Conservation (phyloP, 2,329 filamentous ascomycete species). For the Talaromyces sp. region DNA sequence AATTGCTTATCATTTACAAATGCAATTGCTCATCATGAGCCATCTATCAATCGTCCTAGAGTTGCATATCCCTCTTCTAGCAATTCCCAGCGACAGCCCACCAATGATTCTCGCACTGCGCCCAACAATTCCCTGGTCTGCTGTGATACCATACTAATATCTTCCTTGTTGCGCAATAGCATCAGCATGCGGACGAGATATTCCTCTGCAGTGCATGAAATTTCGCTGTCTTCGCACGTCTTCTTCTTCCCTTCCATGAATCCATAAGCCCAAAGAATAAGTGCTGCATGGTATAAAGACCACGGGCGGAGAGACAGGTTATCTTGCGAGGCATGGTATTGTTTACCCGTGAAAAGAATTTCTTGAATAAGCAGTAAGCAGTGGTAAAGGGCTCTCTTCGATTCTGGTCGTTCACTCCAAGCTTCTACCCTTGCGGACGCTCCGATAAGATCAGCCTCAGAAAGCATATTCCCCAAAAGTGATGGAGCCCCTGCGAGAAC, state of each 20-base stretch:
- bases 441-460: slow-evolving; percentile 19
- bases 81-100: slow-evolving; percentile 30
- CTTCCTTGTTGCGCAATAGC: slow-evolving; percentile 17
- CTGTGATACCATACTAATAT: slow-evolving; percentile 14
- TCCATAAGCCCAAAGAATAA: slow-evolving; percentile 31
- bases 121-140: slow-evolving; percentile 23
- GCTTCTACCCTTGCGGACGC: slow-evolving; percentile 22
- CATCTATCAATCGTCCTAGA: slow-evolving; percentile 15
- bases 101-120: slow-evolving; percentile 23
- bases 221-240: neutral
- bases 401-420: slow-evolving; percentile 23
- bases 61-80: slow-evolving; percentile 29
- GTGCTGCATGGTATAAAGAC: slow-evolving; percentile 28
- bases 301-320: slow-evolving; percentile 29
- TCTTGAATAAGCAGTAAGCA: slow-evolving; percentile 29
- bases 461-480: slow-evolving; percentile 21
- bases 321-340: slow-evolving; percentile 24
- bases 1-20: too few relatives aligned
- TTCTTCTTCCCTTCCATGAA: slow-evolving; percentile 16
- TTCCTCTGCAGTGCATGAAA: slow-evolving; percentile 18
- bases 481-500: slow-evolving; percentile 29
- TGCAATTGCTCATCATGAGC: neutral
- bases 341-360: slow-evolving; percentile 26
- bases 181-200: slow-evolving; percentile 27
- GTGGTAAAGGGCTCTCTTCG: slow-evolving; percentile 28